Evolutionary conservation across 2,329 filamentous ascomycete species (phyloP), one percentile per base, ranked within the genome.

Genomic region (Aspergillus costaricaensis): DNA sequence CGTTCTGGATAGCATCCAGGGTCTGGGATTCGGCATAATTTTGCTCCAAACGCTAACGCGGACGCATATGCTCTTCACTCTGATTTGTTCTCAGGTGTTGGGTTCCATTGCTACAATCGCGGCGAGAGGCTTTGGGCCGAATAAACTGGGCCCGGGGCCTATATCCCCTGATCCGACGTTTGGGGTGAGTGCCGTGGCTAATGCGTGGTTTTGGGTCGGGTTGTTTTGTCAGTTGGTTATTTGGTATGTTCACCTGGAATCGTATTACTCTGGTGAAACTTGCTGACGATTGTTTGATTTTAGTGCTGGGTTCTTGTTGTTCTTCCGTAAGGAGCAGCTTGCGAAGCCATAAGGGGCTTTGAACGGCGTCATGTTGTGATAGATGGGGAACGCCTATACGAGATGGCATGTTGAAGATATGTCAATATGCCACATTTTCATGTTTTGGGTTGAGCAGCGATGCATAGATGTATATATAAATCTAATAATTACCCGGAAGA

Each of bases 21-120:
- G 86, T 50, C 82, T 88, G 2, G 86, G 87, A 1, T 83, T 89
- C 59, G 86, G 86, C 55, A 89, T 88, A 85, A 84, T 88, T 55
- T 77, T 89, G 4, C 73, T 89, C 41, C 85, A 87, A 70, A 88
- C 86, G 0, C 74, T 88, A 65, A 88, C 86, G 1, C 79, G 87
- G 14, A 81, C 87, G 69, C 87, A 89, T 69, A 85, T 88, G 61
- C 80, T 83, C 51, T 86, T 85, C 63, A 84, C 85, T 0, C 75
- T 89, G 27, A 79, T 87, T 41, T 71, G 67, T 1, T 85, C 86
- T 2, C 87, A 89, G 72, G 80, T 88, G 8, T 70, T 89, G 19
- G 87, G 86, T 7, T 84, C 82, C 4, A 70, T 84, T 3, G 84
- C 83, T 2, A 89, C 86, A 1, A 88, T 89, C 41, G 77, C 84